Base-by-base conservation (phyloP, 2,329 filamentous ascomycete species). In the Drechslerella stenobrocha region DNA sequence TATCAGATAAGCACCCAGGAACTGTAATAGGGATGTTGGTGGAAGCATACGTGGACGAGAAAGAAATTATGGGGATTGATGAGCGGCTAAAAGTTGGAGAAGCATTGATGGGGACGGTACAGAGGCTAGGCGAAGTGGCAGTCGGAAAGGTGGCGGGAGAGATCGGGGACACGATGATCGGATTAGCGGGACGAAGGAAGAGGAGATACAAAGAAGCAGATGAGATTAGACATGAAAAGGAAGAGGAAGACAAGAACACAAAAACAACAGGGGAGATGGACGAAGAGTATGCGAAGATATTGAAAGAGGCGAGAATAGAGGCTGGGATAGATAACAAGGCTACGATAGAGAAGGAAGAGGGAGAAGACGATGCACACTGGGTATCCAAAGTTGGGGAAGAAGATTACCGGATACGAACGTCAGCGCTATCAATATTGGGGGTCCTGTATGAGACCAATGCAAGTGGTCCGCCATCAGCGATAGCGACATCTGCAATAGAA, bases 341-440 rank as follows among this genome's bases (percentile, higher is more conserved):
- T 11, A 79, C 81, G 20, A 81, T 79, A 0, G 84, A 81, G 81
- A 81, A 79, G 23, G 83, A 82, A 0, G 78, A 80, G 6, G 80
- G 76, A 26, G 70, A 63, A 6, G 64, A 70, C 15, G 65, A 71
- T 32, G 55, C 59, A 26, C 37, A 50, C 40, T 66, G 57, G 67
- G 53, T 65, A 24, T 66, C 61, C 15, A 61, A 60, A 24, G 53
- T 32, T 28, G 65, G 75, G 0, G 80, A 81, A 63, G 87, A 90
- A 74, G 87, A 90, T 73, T 78, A 89, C 9, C 81, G 87, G 2
- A 81, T 90, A 71, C 83, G 87, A 0, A 78, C 86, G 11, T 89
- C 87, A 20, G 84, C 87, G 2, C 75, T 90, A 4, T 87, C 85
- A 2, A 81, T 90, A 46, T 78, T 90, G 42, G 81, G 82, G 0